Percentiles rank a stretch among this genome's conserved stretches.
Evolutionary conservation across 2,329 filamentous ascomycete genomes (phyloP).

Genomic region (Plectosphaerella plurivora): DNA sequence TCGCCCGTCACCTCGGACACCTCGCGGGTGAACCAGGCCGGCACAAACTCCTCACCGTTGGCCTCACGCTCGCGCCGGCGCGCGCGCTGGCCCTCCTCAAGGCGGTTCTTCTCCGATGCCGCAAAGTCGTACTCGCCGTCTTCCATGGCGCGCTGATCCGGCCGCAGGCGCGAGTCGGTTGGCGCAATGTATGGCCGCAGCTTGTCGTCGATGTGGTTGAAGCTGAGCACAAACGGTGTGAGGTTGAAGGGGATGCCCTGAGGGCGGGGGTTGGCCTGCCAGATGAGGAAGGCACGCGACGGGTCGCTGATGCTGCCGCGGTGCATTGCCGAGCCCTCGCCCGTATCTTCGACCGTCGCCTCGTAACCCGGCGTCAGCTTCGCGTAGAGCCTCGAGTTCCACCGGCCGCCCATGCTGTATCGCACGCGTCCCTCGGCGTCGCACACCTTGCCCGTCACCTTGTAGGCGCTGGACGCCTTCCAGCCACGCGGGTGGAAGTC

Average conservation of each 20-base stretch:
- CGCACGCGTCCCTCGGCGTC: constrained; percentile 75
- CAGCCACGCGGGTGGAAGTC: constrained; percentile 96
- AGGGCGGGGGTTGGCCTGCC: constrained; percentile 82
- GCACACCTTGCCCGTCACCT: constrained; percentile 80
- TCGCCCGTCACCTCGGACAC: constrained; percentile 78
- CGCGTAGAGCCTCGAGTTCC: constrained; percentile 97
- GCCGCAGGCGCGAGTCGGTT: constrained; percentile 87
- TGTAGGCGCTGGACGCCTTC: constrained; percentile 89
- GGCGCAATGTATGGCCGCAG: constrained; percentile 75
- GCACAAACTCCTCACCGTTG: constrained; percentile 73
- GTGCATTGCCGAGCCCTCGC: constrained; percentile 32
- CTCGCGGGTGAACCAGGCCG: constrained; percentile 78
- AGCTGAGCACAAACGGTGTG: constrained; percentile 89
- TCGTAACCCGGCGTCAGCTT: constrained; percentile 90
- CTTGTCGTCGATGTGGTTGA: constrained; percentile 89
- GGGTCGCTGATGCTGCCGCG: constrained; percentile 57
- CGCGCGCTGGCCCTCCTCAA: constrained; percentile 87
- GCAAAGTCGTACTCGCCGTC: constrained; percentile 95
- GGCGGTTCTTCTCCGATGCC: constrained; percentile 86
- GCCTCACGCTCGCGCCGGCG: constrained; percentile 69
- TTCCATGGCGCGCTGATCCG: constrained; percentile 97
- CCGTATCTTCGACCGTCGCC: constrained; percentile 59
- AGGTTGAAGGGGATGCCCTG: constrained; percentile 91
- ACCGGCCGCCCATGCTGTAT: constrained; percentile 87
- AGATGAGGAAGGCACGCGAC: constrained; percentile 80